Conservation (phyloP, 768 basidiomycete species). For the Hemileccinum rubropunctum region DNA sequence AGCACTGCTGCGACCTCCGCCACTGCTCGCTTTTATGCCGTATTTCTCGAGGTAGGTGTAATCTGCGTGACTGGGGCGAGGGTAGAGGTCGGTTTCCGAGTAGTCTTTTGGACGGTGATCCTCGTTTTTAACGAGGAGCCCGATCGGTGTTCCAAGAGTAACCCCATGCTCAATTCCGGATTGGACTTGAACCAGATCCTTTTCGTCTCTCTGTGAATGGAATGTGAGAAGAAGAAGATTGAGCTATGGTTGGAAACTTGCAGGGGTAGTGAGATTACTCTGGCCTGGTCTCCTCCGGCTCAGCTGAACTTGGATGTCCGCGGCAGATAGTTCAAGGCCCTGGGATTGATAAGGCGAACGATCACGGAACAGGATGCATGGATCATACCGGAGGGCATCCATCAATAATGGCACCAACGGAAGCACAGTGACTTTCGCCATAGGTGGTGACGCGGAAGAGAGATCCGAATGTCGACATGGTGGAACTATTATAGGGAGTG, state of each 20-base stretch:
- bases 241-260: constrained; percentile 37
- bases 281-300: constrained; percentile 92
- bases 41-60: constrained; percentile 98
- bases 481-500: background rate
- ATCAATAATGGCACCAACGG: constrained; percentile 96
- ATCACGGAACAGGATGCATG: constrained; percentile 5
- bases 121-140: constrained; percentile 94
- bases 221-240: background rate
- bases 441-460: constrained; percentile 95
- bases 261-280: constrained; percentile 94
- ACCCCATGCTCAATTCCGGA: constrained; percentile 92
- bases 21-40: constrained; percentile 94
- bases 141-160: constrained; percentile 97
- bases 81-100: constrained; percentile 96
- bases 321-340: constrained; percentile 77
- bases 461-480: constrained; percentile 92
- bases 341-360: constrained; percentile 32
- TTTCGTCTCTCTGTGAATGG: constrained; percentile 80
- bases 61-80: constrained; percentile 96
- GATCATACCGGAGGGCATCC: constrained; percentile 88
- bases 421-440: constrained; percentile 96
- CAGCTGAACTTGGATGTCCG: constrained; percentile 90
- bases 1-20: constrained; percentile 92
- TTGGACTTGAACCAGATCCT: constrained; percentile 90
- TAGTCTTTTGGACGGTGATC: constrained; percentile 99